Base-by-base conservation (phyloP, 2,329 filamentous ascomycete genomes). In the Plenodomus biglobosus region DNA sequence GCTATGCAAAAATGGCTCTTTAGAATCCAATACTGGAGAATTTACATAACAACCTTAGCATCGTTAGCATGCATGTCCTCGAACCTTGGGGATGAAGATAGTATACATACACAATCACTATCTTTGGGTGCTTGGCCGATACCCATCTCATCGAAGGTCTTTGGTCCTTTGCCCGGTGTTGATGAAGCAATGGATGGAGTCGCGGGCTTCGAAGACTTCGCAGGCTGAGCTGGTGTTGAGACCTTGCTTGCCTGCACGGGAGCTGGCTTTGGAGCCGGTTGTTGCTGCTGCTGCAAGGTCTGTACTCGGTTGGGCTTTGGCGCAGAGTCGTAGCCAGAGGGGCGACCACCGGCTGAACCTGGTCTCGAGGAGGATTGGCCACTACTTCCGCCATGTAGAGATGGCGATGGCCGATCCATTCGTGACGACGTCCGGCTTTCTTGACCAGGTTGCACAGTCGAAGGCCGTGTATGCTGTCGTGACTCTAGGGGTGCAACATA, bases 111-210 rank as follows among this genome's bases (percentile, higher is more conserved):
- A 78, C 92, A 99, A 74, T 97, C 92, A 58, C 83, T 83, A n/a
- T 96, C 89, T 53, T 86, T 82, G 73, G 94, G 92, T 40, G 80
- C 85, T 63, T 85, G 82, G 6, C 91, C 90, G 61, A 99, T 92
- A 34, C 94, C 94, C 94, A 99, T 99, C 69, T 95, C 92, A 69
- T 96, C 92, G 71, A 99, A 99, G 0, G 94, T 97, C 62, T 94
- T 90, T 1, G 94, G 92, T 10, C 92, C 94, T 67, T 91, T 89
- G 41, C 80, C 81, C 24, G 82, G 77, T 38, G 70, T 52, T 48
- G 56, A 50, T 20, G 58, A 38, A 19, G 57, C 52, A 32, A 11
- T 8, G 2, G 53, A 15, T n/a, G 67, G 55, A n/a, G 56, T 58
- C 8, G 64, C 50, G 15, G 70, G 61, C 46, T 69, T 65, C 15